Evolutionary conservation across 2,329 filamentous ascomycete species (phyloP).

Genomic region (Colletotrichum sp.): DNA sequence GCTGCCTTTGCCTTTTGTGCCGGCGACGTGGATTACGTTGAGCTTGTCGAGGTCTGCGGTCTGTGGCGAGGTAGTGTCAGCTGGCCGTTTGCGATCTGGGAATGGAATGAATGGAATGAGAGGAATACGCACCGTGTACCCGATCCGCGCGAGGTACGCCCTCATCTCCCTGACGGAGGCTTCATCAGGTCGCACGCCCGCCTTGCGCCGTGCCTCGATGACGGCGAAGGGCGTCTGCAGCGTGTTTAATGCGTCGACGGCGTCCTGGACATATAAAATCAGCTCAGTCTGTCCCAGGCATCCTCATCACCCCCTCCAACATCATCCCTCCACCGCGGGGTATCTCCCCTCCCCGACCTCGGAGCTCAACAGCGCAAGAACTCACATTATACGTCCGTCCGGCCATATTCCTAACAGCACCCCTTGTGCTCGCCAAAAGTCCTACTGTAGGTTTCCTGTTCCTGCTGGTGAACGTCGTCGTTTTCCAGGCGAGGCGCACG

Average conservation of each 20-base stretch:
- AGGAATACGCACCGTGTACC: not conserved
- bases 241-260: slow-evolving; percentile 83
- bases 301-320: too few species aligned
- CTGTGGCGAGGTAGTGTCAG: not conserved
- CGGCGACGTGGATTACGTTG: slow-evolving; percentile 79
- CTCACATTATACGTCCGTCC: slow-evolving; percentile 21
- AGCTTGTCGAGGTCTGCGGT: slow-evolving; percentile 44
- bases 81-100: not conserved
- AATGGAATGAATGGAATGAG: too few species aligned
- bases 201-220: slow-evolving; percentile 78
- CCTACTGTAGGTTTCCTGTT: not conserved
- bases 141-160: slow-evolving; percentile 64
- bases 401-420: not conserved
- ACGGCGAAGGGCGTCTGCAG: slow-evolving; percentile 88
- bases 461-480: not conserved
- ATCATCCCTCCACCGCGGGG: not conserved
- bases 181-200: slow-evolving; percentile 73
- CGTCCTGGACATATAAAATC: slow-evolving; percentile 68
- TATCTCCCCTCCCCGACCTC: not conserved
- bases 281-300: not conserved
- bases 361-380: not conserved
- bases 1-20: slow-evolving; percentile 94
- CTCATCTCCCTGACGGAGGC: slow-evolving; percentile 71
- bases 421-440: slow-evolving; percentile 8
- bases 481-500: not conserved